Base-by-base conservation (phyloP, 257 asterid genomes). In the Solanum rostratum region DNA sequence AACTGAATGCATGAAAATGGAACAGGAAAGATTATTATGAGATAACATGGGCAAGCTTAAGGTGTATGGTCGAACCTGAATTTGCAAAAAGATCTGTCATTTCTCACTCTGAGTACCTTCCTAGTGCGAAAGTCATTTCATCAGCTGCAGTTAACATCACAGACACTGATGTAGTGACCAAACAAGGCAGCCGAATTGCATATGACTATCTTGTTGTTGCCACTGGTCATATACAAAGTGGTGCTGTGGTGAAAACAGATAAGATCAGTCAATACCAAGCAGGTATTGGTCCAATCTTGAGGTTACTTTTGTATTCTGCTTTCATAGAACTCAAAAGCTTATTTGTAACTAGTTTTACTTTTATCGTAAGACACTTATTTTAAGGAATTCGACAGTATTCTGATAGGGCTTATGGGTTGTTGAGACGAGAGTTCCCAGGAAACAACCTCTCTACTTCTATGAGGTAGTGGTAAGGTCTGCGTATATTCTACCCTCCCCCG, bases 141-240 rank as follows among this genome's bases (percentile, higher is more conserved):
- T 88, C 95, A 81, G 19, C 96, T 18, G 98, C 98, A 19, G 86
- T 91, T 84, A 88, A 81, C 84, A 86, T 95, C 89, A 95, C 94
- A 12, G 86, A 70, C 27, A 81, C 66, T 60, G 96, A 93, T 87
- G 94, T 96, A 27, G 13, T 84, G 85, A 94, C 97, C 46, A 91
- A 88, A 57, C 90, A 92, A 41, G 98, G 98, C 73, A 90, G 84
- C 43, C 16, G 14, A 6, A 33, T 94, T 79, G 90, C 86, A 4
- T 97, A 90, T 69, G 98, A 97, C 88, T 97, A 93, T 90, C 97
- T 95, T 74, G 95, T 95, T 83, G 82, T 97, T 71, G 98, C 99
- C 82, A 94, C 98, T 18, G 99, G 99, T 33, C 99, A 94, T 83
- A 80, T 62, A 13, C 90, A 83, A 50, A n/a, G 84, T 5, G 88